Percentiles rank a stretch among this genome's conserved stretches.
phyloP scores from a whole-genome alignment of 2,329 filamentous ascomycete species.

The Ophiobolus disseminans region DNA sequence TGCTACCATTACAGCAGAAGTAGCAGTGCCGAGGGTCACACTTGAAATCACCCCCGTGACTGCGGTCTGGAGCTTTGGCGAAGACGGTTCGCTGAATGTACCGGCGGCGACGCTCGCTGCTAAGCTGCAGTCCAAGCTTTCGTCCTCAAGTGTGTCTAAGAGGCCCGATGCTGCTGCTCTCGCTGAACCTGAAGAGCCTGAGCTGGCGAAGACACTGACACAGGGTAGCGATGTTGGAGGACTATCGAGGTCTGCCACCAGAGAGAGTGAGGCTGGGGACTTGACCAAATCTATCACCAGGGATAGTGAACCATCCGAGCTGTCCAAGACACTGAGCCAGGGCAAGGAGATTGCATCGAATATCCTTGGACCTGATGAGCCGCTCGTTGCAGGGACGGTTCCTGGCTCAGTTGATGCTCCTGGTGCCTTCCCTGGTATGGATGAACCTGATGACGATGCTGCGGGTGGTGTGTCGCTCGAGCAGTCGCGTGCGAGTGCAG shows the following conservation, averaged over 20 bases:
- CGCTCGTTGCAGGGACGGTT: conserved; percentile 15
- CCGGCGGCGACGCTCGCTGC: conserved; percentile 40
- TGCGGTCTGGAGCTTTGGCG: conserved; percentile 46
- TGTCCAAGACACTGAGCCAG: conserved; percentile 1
- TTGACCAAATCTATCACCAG: neutral
- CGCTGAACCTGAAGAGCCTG: conserved; percentile 17
- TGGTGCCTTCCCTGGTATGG: conserved; percentile 27
- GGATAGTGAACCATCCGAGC: neutral
- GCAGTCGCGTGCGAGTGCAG: conserved; percentile 1
- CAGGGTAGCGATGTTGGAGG: neutral
- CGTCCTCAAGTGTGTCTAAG: conserved; percentile 7
- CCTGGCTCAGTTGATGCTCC: conserved; percentile 26
- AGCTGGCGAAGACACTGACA: conserved; percentile 10
- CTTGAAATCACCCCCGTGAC: conserved; percentile 37
- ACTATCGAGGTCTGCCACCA: neutral
- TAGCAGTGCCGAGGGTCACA: conserved; percentile 30
- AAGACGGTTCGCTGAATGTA: conserved; percentile 43
- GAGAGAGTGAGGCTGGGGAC: neutral
- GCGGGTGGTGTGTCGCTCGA: conserved; percentile 7
- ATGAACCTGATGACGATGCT: conserved; percentile 5
- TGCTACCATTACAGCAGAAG: conserved; percentile 49
- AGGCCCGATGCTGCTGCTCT: conserved; percentile 5
- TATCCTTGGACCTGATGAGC: conserved; percentile 12
- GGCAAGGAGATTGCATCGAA: conserved; percentile 1
- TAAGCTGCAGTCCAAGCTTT: conserved; percentile 32